Evolutionary conservation across 1,284 basidiomycete species (phyloP).

Genomic region (Ustilago vetiveriae): DNA sequence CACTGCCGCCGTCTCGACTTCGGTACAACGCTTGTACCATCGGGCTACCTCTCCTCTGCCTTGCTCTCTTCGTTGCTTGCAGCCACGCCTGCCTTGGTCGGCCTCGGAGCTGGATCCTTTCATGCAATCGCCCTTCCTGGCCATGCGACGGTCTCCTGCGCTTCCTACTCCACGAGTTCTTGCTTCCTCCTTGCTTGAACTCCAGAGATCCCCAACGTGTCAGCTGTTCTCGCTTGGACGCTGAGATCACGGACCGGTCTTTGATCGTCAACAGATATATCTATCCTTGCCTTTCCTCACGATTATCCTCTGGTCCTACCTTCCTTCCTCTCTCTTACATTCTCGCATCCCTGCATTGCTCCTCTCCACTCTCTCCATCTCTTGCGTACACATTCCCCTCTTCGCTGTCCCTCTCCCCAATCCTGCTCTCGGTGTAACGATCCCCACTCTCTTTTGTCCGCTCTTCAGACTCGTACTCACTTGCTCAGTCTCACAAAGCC

Average conservation of each 20-base stretch:
- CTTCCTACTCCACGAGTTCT: neutral
- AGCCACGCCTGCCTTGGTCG: neutral
- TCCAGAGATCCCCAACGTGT: no score
- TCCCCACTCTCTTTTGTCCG: slow-evolving; percentile 1
- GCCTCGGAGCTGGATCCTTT: slow-evolving; percentile 1
- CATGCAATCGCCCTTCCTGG: neutral
- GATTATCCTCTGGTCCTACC: neutral
- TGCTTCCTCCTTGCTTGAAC: neutral
- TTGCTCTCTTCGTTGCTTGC: neutral
- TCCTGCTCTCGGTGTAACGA: neutral
- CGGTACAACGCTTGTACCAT: slow-evolving; percentile 1
- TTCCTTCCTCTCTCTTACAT: neutral
- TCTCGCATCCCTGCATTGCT: neutral
- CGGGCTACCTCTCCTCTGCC: neutral
- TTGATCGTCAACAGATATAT: slow-evolving; percentile 1
- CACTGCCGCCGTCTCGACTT: slow-evolving; percentile 1
- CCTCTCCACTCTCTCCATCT: slow-evolving; percentile 3
- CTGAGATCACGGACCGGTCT: no score
- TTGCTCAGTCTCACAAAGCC: neutral
- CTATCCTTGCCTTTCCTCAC: slow-evolving; percentile 1
- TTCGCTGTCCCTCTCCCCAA: neutral
- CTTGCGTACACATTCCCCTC: no score
- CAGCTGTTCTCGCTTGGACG: slow-evolving; percentile 1
- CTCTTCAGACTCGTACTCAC: neutral
- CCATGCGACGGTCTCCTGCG: neutral